These are phyloP conservation scores for Leccinum fallax DNA, from an alignment of 1,284 basidiomycete genomes.

Conservation along the genomic window DNA sequence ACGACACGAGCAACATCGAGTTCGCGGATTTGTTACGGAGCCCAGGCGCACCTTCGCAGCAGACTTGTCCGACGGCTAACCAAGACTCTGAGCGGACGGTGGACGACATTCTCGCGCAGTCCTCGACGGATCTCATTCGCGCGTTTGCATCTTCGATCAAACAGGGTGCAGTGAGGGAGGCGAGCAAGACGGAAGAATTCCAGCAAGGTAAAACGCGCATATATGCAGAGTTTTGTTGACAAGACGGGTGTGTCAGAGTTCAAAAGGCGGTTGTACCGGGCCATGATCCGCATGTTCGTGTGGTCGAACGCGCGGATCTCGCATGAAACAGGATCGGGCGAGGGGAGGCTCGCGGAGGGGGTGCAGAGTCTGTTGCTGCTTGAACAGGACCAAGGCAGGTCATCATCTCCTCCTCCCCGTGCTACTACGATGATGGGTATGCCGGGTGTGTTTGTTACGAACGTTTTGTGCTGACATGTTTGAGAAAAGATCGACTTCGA, in stretches of 20 bases:
- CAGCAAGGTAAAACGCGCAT: slow-evolving; percentile 38
- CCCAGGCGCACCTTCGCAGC: slow-evolving; percentile 3
- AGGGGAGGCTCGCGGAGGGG: slow-evolving; percentile 20
- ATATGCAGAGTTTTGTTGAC: slow-evolving; percentile 27
- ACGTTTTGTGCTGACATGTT: slow-evolving; percentile 14
- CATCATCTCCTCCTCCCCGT: slow-evolving; percentile 17
- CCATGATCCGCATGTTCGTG: slow-evolving; percentile 20
- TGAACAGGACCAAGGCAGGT: slow-evolving; percentile 46
- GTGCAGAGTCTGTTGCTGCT: slow-evolving; percentile 28
- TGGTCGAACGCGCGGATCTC: slow-evolving; percentile 31
- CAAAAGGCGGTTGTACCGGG: slow-evolving; percentile 23
- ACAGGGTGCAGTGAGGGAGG: slow-evolving; percentile 22
- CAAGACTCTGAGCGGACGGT: slow-evolving; percentile 10
- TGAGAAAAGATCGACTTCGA: slow-evolving; percentile 25
- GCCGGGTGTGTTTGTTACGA: not conserved
- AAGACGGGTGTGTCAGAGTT: slow-evolving; percentile 20
- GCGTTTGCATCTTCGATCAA: slow-evolving; percentile 24
- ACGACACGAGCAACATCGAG: slow-evolving; percentile 9
- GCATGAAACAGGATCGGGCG: slow-evolving; percentile 19
- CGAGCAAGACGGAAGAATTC: slow-evolving; percentile 29
- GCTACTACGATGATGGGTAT: slow-evolving; percentile 25
- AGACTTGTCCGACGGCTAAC: not conserved
- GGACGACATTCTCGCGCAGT: slow-evolving; percentile 28
- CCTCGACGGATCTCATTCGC: slow-evolving; percentile 21
- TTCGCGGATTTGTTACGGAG: not conserved